Conservation (phyloP, 768 basidiomycete species). For the Mrakia gelida region DNA sequence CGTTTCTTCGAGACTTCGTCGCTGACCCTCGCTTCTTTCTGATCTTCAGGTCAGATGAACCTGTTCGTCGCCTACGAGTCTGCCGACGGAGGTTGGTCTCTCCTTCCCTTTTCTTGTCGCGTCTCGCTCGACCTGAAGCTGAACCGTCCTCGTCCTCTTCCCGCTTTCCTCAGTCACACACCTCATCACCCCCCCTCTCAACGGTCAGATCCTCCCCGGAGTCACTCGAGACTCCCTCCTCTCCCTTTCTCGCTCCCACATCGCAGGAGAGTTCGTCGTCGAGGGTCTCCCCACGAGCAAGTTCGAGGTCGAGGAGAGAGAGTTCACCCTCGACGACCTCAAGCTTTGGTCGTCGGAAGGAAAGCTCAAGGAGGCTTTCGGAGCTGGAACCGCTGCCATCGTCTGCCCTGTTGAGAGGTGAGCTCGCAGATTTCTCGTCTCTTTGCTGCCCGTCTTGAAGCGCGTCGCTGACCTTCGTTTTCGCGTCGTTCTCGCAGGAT, state of each 20-base stretch:
- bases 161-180: neutral
- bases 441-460: neutral
- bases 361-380: conserved; percentile 72
- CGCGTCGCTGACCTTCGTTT: conserved; percentile 57
- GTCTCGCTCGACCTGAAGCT: neutral
- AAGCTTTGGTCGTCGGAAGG: conserved; percentile 53
- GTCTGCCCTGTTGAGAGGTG: conserved; percentile 44
- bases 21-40: neutral
- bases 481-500: conserved; percentile 41
- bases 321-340: conserved; percentile 60
- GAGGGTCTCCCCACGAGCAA: conserved; percentile 48
- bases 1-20: neutral
- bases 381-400: conserved; percentile 64
- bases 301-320: conserved; percentile 55
- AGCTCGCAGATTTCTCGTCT: conserved; percentile 24
- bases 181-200: conserved; percentile 29
- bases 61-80: conserved; percentile 22
- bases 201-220: conserved; percentile 30
- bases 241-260: conserved; percentile 62
- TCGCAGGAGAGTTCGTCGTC: conserved; percentile 45
- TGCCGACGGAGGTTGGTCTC: conserved; percentile 13
- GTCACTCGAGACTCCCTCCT: conserved; percentile 50
- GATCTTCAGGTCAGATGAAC: conserved; percentile 55
- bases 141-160: neutral
- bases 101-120: neutral